Base-by-base conservation (phyloP, 257 asterid species). In the Ophiorrhiza pumila region DNA sequence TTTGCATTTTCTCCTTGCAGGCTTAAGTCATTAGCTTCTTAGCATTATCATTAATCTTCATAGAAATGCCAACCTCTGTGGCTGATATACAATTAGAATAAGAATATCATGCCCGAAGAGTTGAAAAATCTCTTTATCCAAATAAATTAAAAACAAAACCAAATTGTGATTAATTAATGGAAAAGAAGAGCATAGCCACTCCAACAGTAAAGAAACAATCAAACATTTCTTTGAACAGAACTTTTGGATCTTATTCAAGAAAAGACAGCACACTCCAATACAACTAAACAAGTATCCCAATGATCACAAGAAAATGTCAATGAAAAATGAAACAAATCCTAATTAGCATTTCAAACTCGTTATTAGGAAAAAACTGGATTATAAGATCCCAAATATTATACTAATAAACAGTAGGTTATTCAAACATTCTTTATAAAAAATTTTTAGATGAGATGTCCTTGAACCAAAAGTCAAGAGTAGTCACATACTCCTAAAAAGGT, bases 401-500 rank as follows among this genome's bases (percentile, higher is more conserved):
- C 17, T 1, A 1, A 27, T 7, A 15, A 7, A 66, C 14, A 20
- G 2, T 17, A 49, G 39, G 7, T 14, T 66, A 35, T 66, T 66
- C 25, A 23, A 66, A 15, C n/a, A 2, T 25, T 25, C 25, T 43
- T 15, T 29, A n/a, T n/a, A n/a, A 5, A 27, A 42, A 17, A 45
- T 18, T 41, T 32, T 55, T 14, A 1, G 25, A 31, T 18, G 12
- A 53, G 25, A 69, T 77, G 42, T 39, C 59, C 71, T 56, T 61
- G 71, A 78, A 35, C 61, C 25, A 60, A 75, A 73, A 55, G 57
- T 56, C 43, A 78, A 72, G 68, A 56, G 37, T 39, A 73, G 73
- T 22, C 65, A 72, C 92, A 32, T 88, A 95, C 99, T 85, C 85
- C 99, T 91, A 75, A 95, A 95, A 37, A 95, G 83, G 78, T 95